phyloP scores from a whole-genome alignment of 257 asterid genomes.

The Jasminum sambac region DNA sequence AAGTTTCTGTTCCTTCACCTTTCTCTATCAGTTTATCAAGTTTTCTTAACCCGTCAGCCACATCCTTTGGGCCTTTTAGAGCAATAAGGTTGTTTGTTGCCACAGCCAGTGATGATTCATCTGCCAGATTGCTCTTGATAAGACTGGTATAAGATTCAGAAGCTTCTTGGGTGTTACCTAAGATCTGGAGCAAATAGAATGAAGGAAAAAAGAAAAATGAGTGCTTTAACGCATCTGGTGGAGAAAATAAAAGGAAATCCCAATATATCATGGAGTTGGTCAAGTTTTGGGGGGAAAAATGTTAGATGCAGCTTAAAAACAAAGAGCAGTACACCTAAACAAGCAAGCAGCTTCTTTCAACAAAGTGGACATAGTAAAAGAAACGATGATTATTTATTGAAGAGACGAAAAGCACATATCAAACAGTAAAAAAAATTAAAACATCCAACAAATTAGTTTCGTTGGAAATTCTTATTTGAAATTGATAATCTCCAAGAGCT shows the following conservation, averaged over 20 bases:
- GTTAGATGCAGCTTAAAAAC: too few species aligned
- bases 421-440: neutral
- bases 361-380: too few species aligned
- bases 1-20: constrained; percentile 60
- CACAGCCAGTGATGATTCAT: constrained; percentile 77
- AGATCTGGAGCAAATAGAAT: constrained; percentile 43
- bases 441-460: neutral
- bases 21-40: constrained; percentile 83
- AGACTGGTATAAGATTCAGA: constrained; percentile 56
- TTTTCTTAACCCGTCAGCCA: constrained; percentile 81
- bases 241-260: constrained; percentile 4
- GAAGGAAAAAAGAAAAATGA: neutral
- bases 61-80: constrained; percentile 79
- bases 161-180: constrained; percentile 82
- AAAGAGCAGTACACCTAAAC: too few species aligned
- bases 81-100: constrained; percentile 75
- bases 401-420: neutral
- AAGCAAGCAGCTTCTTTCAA: too few species aligned
- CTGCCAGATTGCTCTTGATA: constrained; percentile 80
- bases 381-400: too few species aligned
- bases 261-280: neutral
- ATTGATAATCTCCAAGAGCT: too few species aligned
- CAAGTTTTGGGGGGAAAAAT: too few species aligned
- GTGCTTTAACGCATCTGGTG: constrained; percentile 17
- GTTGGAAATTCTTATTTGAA: too few species aligned